A percentile compares a stretch with the other conserved stretches of the same genome.
These are phyloP conservation scores for Globisporangium spiculum DNA, from an alignment of 352 stramenopile species.

Conservation along the genomic window DNA sequence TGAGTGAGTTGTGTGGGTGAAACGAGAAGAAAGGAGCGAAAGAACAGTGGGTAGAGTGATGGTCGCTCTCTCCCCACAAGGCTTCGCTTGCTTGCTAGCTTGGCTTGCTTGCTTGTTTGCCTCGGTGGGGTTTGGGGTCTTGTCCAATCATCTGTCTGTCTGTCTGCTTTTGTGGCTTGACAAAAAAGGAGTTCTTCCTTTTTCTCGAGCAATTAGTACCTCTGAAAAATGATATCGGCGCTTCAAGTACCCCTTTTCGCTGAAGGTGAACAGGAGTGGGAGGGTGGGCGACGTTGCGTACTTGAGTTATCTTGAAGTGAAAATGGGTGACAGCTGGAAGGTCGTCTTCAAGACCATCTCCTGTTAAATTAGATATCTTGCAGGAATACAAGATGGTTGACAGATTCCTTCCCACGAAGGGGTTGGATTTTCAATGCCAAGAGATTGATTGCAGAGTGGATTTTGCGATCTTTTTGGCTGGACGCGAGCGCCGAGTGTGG, in stretches of 20 bases:
- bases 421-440: slow-evolving; percentile 8
- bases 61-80: background rate
- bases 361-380: background rate
- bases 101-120: background rate
- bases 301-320: background rate
- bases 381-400: background rate
- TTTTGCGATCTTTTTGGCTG: slow-evolving; percentile 8
- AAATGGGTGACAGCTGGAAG: background rate
- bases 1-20: slow-evolving; percentile 6
- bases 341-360: background rate
- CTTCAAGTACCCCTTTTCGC: background rate
- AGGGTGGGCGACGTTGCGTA: background rate
- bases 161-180: background rate
- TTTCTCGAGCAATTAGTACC: background rate
- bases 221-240: background rate
- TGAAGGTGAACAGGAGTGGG: background rate
- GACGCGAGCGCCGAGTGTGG: background rate
- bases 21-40: slow-evolving; percentile 3
- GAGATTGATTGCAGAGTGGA: background rate
- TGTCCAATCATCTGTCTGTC: background rate
- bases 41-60: slow-evolving; percentile 12
- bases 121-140: background rate
- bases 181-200: slow-evolving; percentile 5
- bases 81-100: background rate
- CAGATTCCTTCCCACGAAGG: background rate